Base-by-base conservation (phyloP, 192 early-diverging fungal genomes). In the Lobosporangium transversale region DNA sequence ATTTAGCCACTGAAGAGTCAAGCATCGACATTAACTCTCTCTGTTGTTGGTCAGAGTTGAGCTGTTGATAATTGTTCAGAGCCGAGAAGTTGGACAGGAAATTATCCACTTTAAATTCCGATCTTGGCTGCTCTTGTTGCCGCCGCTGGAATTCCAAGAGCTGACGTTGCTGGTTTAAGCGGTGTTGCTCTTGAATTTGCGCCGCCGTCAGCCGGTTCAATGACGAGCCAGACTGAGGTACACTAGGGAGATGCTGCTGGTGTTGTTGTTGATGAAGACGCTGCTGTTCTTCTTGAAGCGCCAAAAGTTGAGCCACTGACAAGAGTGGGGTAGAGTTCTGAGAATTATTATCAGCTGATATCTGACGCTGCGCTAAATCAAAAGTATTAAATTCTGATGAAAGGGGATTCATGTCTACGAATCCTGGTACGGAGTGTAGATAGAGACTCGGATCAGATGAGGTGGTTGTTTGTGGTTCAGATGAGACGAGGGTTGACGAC, bases 1-100 rank as follows among this genome's bases (percentile, higher is more conserved):
- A 76, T 18, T 57, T 66, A 15, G 62, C 18, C 12, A 52, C 56
- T 9, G 71, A 76, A 1, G 71, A 66, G 31, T 49, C 53, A 42
- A 76, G 64, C 64, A 76, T 76, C 29, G 58, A 62, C 71, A 76
- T 76, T 12, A 76, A 58, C 44, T 76, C 71, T 9, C 67, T 66
- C 44, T 76, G 71, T 2, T 49, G 57, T 26, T 76, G 56, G 18
- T 76, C 71, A 1, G 71, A 76, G 32, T 76, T 76, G 18, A 76
- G 36, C 35, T 76, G 71, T 31, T 67, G 71, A 45, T 66, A 76
- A 30, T 61, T 76, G 29, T 66, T 62, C 53, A 76, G 37, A 6
- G 21, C 57, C n/a, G 71, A 57, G 51, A 76, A 76, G 47, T 67
- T 67, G 20, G 63, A 62, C 8, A 76, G 35, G 37, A 76, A 50